Conservation (phyloP, 2,329 filamentous ascomycete species). For the Thermomyces lanuginosus region DNA sequence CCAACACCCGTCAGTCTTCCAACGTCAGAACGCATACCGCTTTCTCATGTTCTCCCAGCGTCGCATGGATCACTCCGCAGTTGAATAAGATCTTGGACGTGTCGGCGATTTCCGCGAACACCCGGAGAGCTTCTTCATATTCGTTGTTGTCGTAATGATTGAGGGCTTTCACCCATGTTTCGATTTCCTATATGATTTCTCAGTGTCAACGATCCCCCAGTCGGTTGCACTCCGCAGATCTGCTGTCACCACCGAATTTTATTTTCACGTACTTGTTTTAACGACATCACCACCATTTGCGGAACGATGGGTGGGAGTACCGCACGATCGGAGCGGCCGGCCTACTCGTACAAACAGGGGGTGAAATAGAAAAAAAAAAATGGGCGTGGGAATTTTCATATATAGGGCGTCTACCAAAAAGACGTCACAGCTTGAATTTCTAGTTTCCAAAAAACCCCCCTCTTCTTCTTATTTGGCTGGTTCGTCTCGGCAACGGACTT, state of each 20-base stretch:
- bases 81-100: constrained; percentile 99
- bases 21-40: constrained; percentile 47
- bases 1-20: not conserved
- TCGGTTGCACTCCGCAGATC: no score
- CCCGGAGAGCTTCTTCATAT: constrained; percentile 71
- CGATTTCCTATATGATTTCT: constrained; percentile 59
- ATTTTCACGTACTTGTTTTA: constrained; percentile 39
- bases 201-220: not conserved
- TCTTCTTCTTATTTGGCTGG: no score
- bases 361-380: not conserved
- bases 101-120: constrained; percentile 76
- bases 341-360: constrained; percentile 1
- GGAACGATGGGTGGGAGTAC: no score
- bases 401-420: not conserved
- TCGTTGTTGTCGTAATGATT: constrained; percentile 92
- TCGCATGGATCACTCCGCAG: constrained; percentile 93
- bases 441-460: no score
- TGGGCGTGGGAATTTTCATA: not conserved
- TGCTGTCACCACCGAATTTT: not conserved
- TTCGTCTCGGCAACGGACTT: no score
- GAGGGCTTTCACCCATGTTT: constrained; percentile 90
- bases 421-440: no score
- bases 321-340: no score
- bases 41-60: constrained; percentile 85
- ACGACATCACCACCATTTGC: constrained; percentile 32